phyloP scores from a whole-genome alignment of 805 yeast species.

The Pachysolen tannophilus region DNA sequence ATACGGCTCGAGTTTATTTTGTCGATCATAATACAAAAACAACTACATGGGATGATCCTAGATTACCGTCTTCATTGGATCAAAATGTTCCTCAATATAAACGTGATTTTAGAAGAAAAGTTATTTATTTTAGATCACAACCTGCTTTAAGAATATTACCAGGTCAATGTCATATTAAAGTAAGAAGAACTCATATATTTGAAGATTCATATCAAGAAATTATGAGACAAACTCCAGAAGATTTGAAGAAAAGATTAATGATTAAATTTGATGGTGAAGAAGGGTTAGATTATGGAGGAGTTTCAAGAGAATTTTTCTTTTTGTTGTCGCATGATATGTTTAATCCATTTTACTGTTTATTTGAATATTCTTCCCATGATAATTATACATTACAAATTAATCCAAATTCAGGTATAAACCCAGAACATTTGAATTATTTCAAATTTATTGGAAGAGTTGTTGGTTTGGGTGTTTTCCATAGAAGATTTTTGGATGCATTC shows the following conservation, averaged over 20 bases:
- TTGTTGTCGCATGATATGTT: constrained; percentile 96
- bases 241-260: constrained; percentile 94
- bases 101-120: constrained; percentile 97
- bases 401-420: constrained; percentile 94
- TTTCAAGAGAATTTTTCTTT: constrained; percentile 95
- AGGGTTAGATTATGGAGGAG: constrained; percentile 99
- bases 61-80: constrained; percentile 93
- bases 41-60: constrained; percentile 99
- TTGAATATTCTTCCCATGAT: constrained; percentile 96
- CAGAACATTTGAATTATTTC: constrained; percentile 96
- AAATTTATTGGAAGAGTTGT: constrained; percentile 97
- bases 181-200: constrained; percentile 90
- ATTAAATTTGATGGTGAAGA: constrained; percentile 99
- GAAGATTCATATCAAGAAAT: constrained; percentile 98
- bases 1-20: constrained; percentile 96
- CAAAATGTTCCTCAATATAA: constrained; percentile 99
- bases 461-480: constrained; percentile 96
- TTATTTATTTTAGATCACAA: constrained; percentile 95
- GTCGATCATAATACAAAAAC: constrained; percentile 99
- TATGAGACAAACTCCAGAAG: constrained; percentile 98
- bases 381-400: constrained; percentile 96
- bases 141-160: constrained; percentile 96
- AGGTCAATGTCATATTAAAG: constrained; percentile 98
- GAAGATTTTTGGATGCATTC: constrained; percentile 96
- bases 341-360: constrained; percentile 94